A percentile compares a stretch with the other conserved stretches of the same genome.
Evolutionary conservation across 352 stramenopile genomes (phyloP).

Genomic region (Pythium brachiatum): DNA sequence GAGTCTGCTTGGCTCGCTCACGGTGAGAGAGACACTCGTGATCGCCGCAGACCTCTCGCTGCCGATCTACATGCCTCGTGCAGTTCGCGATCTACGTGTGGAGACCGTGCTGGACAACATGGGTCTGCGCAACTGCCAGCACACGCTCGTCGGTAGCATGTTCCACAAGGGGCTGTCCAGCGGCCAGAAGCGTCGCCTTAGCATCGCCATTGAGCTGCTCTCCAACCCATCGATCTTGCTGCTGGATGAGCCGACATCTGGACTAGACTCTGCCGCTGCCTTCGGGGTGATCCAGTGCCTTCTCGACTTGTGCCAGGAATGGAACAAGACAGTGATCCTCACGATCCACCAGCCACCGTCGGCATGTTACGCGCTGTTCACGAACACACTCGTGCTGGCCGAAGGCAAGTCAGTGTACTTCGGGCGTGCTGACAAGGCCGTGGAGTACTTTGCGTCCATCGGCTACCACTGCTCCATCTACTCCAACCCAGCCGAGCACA

Average conservation of each 20-base stretch:
- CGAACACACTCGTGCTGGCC: constrained; percentile 50
- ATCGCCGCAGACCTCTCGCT: constrained; percentile 57
- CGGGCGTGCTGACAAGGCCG: constrained; percentile 24
- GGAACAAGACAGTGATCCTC: constrained; percentile 45
- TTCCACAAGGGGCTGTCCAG: constrained; percentile 74
- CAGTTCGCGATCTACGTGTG: constrained; percentile 36
- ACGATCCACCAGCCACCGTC: constrained; percentile 76
- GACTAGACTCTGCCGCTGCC: constrained; percentile 45
- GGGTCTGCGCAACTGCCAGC: constrained; percentile 49
- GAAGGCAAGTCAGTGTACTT: constrained; percentile 81
- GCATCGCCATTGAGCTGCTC: constrained; percentile 78
- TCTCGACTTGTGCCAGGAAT: constrained; percentile 28
- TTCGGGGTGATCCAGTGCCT: constrained; percentile 51
- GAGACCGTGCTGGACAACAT: constrained; percentile 70
- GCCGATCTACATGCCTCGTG: constrained; percentile 42
- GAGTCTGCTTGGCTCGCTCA: constrained; percentile 64
- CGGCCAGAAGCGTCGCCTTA: constrained; percentile 76
- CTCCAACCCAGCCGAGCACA: constrained; percentile 41
- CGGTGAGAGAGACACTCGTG: constrained; percentile 60
- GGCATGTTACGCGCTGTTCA: constrained; percentile 58
- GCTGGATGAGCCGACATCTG: constrained; percentile 74
- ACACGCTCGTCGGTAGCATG: constrained; percentile 66
- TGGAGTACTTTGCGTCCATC: constrained; percentile 26
- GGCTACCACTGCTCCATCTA: constrained; percentile 32
- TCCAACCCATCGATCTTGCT: constrained; percentile 71